Conservation (phyloP, 305 asterid genomes). For the Withania somnifera region DNA sequence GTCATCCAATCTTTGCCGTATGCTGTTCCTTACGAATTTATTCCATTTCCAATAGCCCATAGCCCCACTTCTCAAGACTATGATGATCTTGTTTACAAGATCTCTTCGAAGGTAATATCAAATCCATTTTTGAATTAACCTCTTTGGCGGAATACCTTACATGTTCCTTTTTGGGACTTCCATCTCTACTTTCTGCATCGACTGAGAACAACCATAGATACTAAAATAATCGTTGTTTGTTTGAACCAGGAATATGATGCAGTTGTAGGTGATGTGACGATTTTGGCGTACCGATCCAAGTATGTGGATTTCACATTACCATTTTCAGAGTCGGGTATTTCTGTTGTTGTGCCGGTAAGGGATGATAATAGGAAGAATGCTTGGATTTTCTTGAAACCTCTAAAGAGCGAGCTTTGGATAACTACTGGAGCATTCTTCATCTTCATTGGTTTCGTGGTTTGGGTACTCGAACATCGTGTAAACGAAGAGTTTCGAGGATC, state of each 20-base stretch:
- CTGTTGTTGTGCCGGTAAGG: slow-evolving; percentile 24
- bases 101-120: slow-evolving; percentile 19
- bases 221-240: background rate
- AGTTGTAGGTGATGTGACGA: slow-evolving; percentile 44
- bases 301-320: slow-evolving; percentile 35
- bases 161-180: background rate
- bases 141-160: background rate
- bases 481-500: slow-evolving; percentile 44
- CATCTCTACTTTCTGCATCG: background rate
- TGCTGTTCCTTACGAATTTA: slow-evolving; percentile 10
- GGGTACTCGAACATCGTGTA: slow-evolving; percentile 49
- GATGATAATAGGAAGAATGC: slow-evolving; percentile 23
- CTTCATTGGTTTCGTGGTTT: slow-evolving; percentile 38
- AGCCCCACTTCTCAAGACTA: slow-evolving; percentile 5
- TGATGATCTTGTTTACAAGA: slow-evolving; percentile 10
- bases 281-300: slow-evolving; percentile 25
- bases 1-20: slow-evolving; percentile 15
- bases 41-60: background rate
- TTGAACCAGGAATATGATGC: slow-evolving; percentile 30
- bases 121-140: background rate
- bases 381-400: slow-evolving; percentile 51
- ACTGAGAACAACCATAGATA: background rate
- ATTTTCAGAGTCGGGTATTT: slow-evolving; percentile 36
- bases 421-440: slow-evolving; percentile 37
- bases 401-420: slow-evolving; percentile 34